These are phyloP conservation scores for Porphyra umbilicalis DNA, from an alignment of 31 red algal genomes.

Conservation along the genomic window DNA sequence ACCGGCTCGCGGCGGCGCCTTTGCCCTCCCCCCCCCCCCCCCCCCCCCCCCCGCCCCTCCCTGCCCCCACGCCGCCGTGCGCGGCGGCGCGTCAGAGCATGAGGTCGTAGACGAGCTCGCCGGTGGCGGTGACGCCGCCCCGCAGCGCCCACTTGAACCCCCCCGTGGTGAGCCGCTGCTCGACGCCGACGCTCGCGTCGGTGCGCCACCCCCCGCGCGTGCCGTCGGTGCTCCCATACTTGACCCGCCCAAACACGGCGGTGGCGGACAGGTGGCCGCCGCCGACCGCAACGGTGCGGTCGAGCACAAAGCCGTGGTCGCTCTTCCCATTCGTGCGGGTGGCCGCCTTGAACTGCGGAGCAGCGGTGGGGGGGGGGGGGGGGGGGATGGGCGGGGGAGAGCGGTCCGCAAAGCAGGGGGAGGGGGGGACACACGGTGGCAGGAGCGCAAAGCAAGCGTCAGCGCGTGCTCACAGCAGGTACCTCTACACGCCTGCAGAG, in stretches of 20 bases:
- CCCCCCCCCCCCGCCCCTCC: neutral
- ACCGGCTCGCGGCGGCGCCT: too few species aligned
- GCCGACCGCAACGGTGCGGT: constrained; percentile 45
- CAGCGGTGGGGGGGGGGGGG: neutral
- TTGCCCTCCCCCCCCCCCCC: neutral
- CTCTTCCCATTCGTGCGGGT: constrained; percentile 36
- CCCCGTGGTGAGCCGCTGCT: constrained; percentile 48
- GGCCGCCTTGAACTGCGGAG: constrained; percentile 41
- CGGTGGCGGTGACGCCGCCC: constrained; percentile 57
- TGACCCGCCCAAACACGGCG: constrained; percentile 59
- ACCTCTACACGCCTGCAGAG: too few species aligned
- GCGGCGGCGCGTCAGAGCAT: constrained; percentile 25
- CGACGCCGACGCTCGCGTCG: constrained; percentile 47
- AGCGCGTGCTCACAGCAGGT: too few species aligned
- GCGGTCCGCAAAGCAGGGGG: too few species aligned
- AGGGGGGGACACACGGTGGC: neutral
- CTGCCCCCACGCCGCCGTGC: neutral
- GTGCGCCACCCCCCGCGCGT: constrained; percentile 59
- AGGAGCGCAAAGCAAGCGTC: too few species aligned
- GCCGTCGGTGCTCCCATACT: constrained; percentile 43
- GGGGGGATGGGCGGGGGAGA: neutral
- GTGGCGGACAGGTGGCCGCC: constrained; percentile 22
- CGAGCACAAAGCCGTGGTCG: constrained; percentile 71
- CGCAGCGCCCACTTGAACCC: constrained; percentile 56
- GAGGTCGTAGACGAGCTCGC: constrained; percentile 49